Conservation (phyloP, 768 basidiomycete genomes). For the Russula emetica region DNA sequence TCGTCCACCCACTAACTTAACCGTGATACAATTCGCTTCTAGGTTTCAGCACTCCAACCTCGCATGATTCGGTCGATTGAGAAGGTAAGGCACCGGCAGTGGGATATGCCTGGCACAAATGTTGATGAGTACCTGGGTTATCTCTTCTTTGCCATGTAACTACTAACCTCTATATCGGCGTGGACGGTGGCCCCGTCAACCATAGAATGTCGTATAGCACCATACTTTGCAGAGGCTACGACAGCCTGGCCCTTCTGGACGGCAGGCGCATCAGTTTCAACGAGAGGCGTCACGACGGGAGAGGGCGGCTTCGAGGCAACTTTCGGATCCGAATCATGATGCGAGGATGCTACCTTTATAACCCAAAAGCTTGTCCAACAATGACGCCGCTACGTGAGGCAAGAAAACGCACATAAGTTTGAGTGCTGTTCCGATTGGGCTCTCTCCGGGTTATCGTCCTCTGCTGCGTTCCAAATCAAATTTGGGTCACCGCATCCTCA, state of each 20-base stretch:
- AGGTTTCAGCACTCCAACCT: background rate
- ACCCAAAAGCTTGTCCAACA: slow-evolving; percentile 18
- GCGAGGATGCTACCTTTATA: slow-evolving; percentile 17
- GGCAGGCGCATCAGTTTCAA: background rate
- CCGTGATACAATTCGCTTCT: background rate
- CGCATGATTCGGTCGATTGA: background rate
- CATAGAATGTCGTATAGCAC: background rate
- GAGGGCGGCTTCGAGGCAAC: background rate
- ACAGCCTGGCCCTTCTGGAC: slow-evolving; percentile 2
- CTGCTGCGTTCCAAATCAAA: background rate
- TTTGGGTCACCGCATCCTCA: background rate
- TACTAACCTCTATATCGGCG: background rate
- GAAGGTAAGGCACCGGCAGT: background rate
- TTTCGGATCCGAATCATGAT: slow-evolving; percentile 6
- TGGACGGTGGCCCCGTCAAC: background rate
- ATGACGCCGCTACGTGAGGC: slow-evolving; percentile 17
- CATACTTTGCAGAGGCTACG: slow-evolving; percentile 13
- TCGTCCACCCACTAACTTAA: background rate
- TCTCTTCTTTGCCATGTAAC: background rate
- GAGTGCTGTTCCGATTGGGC: slow-evolving; percentile 11
- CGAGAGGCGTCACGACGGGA: background rate
- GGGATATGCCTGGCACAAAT: background rate
- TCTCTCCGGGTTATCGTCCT: background rate
- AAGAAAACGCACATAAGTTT: slow-evolving; percentile 24
- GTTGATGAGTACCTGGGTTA: background rate